Conservation (phyloP, 208 protist genomes). For the Crithidia sp. region DNA sequence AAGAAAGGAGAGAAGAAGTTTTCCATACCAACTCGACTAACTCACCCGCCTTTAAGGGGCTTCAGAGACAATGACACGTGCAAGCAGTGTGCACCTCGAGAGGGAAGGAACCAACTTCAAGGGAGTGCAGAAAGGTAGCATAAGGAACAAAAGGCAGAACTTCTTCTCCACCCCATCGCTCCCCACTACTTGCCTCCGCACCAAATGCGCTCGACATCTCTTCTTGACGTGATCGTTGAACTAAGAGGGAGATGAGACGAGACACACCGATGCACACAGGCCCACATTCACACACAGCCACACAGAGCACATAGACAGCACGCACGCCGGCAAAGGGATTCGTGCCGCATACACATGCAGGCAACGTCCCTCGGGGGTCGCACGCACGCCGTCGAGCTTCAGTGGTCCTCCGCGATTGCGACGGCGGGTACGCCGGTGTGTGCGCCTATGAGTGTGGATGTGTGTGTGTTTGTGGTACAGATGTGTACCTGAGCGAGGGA, state of each 20-base stretch:
- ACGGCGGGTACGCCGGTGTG: too few relatives aligned
- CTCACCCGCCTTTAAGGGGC: not conserved
- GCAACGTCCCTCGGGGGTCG: not conserved
- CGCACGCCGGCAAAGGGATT: not conserved
- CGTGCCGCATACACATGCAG: slow-evolving; percentile 31
- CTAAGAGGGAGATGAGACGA: not conserved
- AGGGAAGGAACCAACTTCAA: not conserved
- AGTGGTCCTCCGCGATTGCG: too few relatives aligned
- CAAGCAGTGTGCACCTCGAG: too few relatives aligned
- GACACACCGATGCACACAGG: not conserved
- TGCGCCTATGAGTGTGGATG: too few relatives aligned
- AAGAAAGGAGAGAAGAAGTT: not conserved
- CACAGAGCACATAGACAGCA: not conserved
- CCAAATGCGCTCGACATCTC: not conserved
- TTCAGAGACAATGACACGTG: too few relatives aligned
- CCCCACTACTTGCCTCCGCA: not conserved
- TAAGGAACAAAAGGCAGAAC: not conserved
- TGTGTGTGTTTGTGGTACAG: not conserved
- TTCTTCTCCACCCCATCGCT: not conserved
- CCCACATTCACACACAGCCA: slow-evolving; percentile 6
- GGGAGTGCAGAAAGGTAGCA: not conserved
- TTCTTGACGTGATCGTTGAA: not conserved
- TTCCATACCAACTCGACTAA: not conserved
- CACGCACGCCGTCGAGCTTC: too few relatives aligned
- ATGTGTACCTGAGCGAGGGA: too few relatives aligned